Conservation (phyloP, 768 basidiomycete species). For the Mycena sanguinolenta region DNA sequence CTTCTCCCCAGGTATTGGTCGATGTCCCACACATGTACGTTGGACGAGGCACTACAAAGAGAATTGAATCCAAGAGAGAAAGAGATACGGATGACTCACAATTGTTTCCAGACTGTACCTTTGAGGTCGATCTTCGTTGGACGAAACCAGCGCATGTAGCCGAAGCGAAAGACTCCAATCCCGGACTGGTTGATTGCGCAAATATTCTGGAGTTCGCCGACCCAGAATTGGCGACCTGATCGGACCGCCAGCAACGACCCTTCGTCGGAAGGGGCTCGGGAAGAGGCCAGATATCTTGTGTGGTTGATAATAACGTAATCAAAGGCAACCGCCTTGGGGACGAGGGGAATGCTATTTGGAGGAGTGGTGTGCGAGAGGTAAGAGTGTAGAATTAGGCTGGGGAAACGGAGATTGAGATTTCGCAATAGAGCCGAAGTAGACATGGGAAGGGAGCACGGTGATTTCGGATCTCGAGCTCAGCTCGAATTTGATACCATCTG, state of each 20-base stretch:
- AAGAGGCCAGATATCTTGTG: conserved; percentile 4
- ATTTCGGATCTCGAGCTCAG: neutral
- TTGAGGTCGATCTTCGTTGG: neutral
- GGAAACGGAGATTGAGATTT: conserved; percentile 3
- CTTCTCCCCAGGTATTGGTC: neutral
- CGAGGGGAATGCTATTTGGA: conserved; percentile 3
- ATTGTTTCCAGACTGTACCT: conserved; percentile 6
- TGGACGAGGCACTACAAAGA: neutral
- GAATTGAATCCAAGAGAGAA: neutral
- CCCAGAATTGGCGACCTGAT: neutral
- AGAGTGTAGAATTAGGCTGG: conserved; percentile 6
- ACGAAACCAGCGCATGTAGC: conserved; percentile 17
- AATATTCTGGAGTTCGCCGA: conserved; percentile 5
- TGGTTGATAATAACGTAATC: conserved; percentile 10
- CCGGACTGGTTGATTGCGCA: neutral
- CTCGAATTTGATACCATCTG: conserved; percentile 10
- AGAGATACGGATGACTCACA: conserved; percentile 1
- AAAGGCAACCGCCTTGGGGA: neutral
- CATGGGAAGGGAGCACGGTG: neutral
- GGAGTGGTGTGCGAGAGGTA: neutral
- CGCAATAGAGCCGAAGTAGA: conserved; percentile 9
- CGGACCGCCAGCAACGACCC: conserved; percentile 7
- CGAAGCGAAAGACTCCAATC: neutral
- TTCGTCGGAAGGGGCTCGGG: neutral
- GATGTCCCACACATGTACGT: conserved; percentile 2